Evolutionary conservation across 805 yeast species (phyloP).

Genomic region (Suhomyces kilbournensis): DNA sequence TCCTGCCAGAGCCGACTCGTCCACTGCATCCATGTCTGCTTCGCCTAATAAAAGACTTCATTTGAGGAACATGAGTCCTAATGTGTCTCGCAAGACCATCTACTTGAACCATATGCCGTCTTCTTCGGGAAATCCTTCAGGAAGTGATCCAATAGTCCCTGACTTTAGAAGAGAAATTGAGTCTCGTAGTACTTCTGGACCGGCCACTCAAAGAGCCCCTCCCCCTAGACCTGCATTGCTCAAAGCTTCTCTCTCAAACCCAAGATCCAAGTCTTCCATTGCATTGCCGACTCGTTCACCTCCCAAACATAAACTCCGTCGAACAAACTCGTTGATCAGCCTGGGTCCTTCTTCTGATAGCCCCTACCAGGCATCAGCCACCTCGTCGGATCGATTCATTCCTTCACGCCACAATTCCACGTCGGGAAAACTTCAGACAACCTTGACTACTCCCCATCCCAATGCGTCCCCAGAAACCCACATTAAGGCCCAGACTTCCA

Average conservation of each 20-base stretch:
- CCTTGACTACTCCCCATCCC: constrained; percentile 35
- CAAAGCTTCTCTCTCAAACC: constrained; percentile 18
- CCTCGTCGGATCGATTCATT: constrained; percentile 38
- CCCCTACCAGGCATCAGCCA: constrained; percentile 19
- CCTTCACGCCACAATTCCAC: constrained; percentile 43
- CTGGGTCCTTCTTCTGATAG: constrained; percentile 25
- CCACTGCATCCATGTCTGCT: not conserved
- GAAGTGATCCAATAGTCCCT: not conserved
- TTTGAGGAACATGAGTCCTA: constrained; percentile 37
- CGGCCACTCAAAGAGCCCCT: not conserved
- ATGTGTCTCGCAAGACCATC: constrained; percentile 27
- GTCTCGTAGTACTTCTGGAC: not conserved
- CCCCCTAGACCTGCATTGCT: constrained; percentile 6
- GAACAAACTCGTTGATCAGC: constrained; percentile 32
- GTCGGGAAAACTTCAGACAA: constrained; percentile 35
- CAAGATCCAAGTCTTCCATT: constrained; percentile 27
- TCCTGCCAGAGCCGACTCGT: not conserved
- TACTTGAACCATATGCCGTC: constrained; percentile 14
- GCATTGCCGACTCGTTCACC: constrained; percentile 18
- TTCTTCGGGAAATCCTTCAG: not conserved
- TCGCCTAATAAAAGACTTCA: constrained; percentile 26
- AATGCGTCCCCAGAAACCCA: constrained; percentile 53
- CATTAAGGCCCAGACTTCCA: constrained; percentile 51
- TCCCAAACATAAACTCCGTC: constrained; percentile 27
- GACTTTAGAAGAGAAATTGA: not conserved